A percentile compares a stretch with the other conserved stretches of the same genome.
Conservation (phyloP, 495 filamentous ascomycete genomes). For the Pseudotulostoma volvatum region DNA sequence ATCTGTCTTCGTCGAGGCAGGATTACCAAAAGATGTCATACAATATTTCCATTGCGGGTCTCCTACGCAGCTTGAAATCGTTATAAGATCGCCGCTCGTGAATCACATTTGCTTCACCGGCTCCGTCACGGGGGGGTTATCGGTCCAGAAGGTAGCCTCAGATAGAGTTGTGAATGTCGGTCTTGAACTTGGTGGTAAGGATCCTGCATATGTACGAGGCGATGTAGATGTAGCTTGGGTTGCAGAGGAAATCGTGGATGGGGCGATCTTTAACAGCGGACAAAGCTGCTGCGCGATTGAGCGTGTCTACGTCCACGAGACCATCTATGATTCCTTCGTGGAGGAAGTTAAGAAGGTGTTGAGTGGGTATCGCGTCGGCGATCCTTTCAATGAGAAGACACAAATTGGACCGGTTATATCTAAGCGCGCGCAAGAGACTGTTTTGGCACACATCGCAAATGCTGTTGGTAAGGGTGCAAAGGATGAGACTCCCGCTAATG, state of each 20-base stretch:
- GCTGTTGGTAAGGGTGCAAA: conserved; percentile 71
- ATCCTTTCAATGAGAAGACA: conserved; percentile 62
- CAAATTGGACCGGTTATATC: conserved; percentile 85
- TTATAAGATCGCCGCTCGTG: conserved; percentile 59
- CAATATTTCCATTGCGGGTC: conserved; percentile 84
- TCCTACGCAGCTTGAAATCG: conserved; percentile 45
- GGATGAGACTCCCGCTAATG: conserved; percentile 67
- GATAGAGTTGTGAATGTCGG: conserved; percentile 69
- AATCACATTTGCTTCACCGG: conserved; percentile 78
- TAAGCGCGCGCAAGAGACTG: conserved; percentile 52
- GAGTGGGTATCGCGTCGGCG: conserved; percentile 72
- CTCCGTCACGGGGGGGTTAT: conserved; percentile 73
- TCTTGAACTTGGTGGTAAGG: conserved; percentile 83
- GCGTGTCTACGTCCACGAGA: conserved; percentile 78
- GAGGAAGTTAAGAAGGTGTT: conserved; percentile 63
- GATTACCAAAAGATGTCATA: conserved; percentile 62
- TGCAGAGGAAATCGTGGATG: conserved; percentile 83
- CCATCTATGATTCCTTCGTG: conserved; percentile 68
- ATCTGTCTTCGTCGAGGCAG: conserved; percentile 57
- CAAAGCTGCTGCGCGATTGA: conserved; percentile 94
- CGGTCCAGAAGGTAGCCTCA: conserved; percentile 68
- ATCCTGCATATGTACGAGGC: conserved; percentile 72
- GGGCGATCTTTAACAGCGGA: conserved; percentile 89
- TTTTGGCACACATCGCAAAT: conserved; percentile 66
- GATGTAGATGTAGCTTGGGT: conserved; percentile 85